phyloP scores from a whole-genome alignment of 805 yeast species.

The Torulaspora indica region DNA sequence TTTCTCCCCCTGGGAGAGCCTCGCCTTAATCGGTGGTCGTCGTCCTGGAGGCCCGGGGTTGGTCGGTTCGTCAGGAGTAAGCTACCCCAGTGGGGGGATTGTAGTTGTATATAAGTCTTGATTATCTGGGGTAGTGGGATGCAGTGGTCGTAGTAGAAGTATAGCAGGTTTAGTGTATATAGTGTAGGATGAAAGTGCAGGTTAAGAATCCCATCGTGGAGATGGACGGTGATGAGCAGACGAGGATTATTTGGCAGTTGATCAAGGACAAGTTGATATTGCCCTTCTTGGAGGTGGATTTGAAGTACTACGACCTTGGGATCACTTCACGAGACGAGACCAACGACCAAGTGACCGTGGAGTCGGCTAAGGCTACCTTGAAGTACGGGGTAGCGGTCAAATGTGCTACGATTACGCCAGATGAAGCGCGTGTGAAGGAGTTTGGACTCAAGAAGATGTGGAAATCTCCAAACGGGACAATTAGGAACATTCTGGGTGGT shows the following conservation, averaged over 20 bases:
- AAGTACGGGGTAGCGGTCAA: constrained; percentile 90
- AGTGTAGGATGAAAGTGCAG: constrained; percentile 49
- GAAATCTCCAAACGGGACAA: constrained; percentile 96
- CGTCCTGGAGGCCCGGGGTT: not conserved
- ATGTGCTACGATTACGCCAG: constrained; percentile 99
- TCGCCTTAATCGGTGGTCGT: too few relatives aligned
- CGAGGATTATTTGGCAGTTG: constrained; percentile 90
- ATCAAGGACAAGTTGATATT: constrained; percentile 80
- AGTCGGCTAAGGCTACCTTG: constrained; percentile 84
- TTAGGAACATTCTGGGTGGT: constrained; percentile 92
- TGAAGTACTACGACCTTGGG: constrained; percentile 88
- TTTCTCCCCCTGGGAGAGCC: not conserved
- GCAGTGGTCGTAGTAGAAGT: not conserved
- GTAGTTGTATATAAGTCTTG: not conserved
- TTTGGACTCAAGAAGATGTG: constrained; percentile 92
- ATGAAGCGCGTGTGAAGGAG: constrained; percentile 91
- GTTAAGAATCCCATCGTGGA: constrained; percentile 91
- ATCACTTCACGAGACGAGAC: constrained; percentile 84
- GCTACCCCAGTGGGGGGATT: not conserved
- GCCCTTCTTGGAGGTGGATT: constrained; percentile 82
- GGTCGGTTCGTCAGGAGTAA: not conserved
- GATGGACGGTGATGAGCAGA: constrained; percentile 97
- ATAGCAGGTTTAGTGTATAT: not conserved
- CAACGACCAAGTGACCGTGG: constrained; percentile 80
- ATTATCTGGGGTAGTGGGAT: not conserved